These are phyloP conservation scores for Cyanodermella asteris DNA, from an alignment of 2,329 filamentous ascomycete species.

Conservation along the genomic window DNA sequence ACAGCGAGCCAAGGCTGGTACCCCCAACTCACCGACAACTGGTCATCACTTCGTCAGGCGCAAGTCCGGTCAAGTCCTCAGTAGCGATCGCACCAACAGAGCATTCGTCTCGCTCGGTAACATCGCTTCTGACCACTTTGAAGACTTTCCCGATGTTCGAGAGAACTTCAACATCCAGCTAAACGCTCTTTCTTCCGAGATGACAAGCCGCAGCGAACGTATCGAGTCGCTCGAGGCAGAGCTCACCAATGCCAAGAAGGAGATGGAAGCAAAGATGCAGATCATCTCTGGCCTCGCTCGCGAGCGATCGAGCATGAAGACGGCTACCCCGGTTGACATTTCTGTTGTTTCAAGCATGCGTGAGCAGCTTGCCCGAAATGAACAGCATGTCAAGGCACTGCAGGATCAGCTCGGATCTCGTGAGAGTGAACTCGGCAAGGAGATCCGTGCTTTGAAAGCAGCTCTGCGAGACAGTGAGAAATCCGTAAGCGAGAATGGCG, in stretches of 20 bases:
- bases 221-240: slow-evolving; percentile 80
- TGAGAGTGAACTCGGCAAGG: slow-evolving; percentile 50
- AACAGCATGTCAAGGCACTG: slow-evolving; percentile 54
- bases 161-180: slow-evolving; percentile 86
- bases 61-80: slow-evolving; percentile 76
- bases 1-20: slow-evolving; percentile 46
- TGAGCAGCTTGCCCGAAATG: slow-evolving; percentile 70
- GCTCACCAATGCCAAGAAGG: slow-evolving; percentile 62
- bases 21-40: slow-evolving; percentile 18
- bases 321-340: slow-evolving; percentile 64
- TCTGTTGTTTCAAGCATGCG: slow-evolving; percentile 71
- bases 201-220: slow-evolving; percentile 67
- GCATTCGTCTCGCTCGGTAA: slow-evolving; percentile 78
- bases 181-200: slow-evolving; percentile 77
- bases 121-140: slow-evolving; percentile 70
- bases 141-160: slow-evolving; percentile 58
- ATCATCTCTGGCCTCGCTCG: slow-evolving; percentile 88
- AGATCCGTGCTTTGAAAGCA: slow-evolving; percentile 47
- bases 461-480: slow-evolving; percentile 20
- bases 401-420: slow-evolving; percentile 50
- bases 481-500: not conserved
- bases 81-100: slow-evolving; percentile 74
- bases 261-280: slow-evolving; percentile 91
- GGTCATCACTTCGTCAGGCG: slow-evolving; percentile 79
- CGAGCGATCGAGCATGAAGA: slow-evolving; percentile 75